Evolutionary conservation across 2,329 filamentous ascomycete species (phyloP), one percentile per base, ranked within the genome.

Genomic region (Claviceps fusiformis): DNA sequence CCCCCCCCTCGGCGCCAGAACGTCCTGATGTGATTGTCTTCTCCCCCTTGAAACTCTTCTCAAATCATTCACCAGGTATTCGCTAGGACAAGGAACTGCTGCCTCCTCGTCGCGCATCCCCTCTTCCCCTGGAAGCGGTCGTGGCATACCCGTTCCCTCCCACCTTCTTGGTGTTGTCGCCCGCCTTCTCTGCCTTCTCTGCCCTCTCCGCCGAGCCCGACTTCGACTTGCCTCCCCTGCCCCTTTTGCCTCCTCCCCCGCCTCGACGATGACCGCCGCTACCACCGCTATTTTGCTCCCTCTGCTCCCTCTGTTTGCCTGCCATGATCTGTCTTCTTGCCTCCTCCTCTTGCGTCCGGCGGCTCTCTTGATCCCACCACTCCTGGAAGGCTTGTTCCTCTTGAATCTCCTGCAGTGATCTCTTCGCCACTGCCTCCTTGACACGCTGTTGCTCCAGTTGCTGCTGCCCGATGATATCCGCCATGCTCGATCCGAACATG

Each of bases 371-470:
- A 61, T 95, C 89, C 90, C 90, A 95, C 90, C 91, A 95, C 67
- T 95, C 85, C 66, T 96, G 89, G 67, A 98, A 98, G 53, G 89
- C 89, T 66, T 98, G 93, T 70, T 98, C 93, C 60, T 93, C 83
- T 67, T 98, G 93, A 57, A 98, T 98, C 59, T 97, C 93, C 64
- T 95, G 85, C 35, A 98, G 73, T 59, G 88, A 93, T 55, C 92
- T 81, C 71, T 95, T 96, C 2, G 90, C 88, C 11, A 84, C 84
- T 0, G 90, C 89, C 66, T 95, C 91, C 54, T 82, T 85, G 58
- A 95, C 83, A 19, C 82, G 80, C 56, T 89, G 82, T 65, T 95
- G 93, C 66, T 96, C 91, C 9, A 82, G 82, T 67, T 86, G 82
- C 70, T 98, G 90, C 64, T 95, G 83, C 8, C 84, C 83, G 15